Base-by-base conservation (phyloP, 2,329 filamentous ascomycete genomes). In the Waltergamsia citrina region DNA sequence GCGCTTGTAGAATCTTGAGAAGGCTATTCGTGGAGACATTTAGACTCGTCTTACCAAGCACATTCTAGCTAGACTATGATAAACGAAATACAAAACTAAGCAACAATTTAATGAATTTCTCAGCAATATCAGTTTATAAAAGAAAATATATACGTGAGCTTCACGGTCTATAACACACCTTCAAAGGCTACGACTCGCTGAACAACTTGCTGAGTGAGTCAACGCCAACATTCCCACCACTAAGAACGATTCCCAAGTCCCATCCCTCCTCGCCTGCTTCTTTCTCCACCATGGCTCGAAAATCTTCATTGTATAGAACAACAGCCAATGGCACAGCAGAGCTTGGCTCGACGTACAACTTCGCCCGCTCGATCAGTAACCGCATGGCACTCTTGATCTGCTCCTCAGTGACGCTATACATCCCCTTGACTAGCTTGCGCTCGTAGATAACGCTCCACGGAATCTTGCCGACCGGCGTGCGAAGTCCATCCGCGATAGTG, bases 321-420 rank as follows among this genome's bases (percentile, higher is more conserved):
- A 81, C 78, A 1, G 85, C 85, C 39, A 93, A 52, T 2, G 75
- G 74, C 8, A 92, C 84, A 2, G 78, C 83, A 1, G 81, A 72
- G 54, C 77, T 83, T 14, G 85, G 85, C 62, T 93, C 85, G 18
- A 93, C 72, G 22, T 90, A 73, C 23, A 88, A 60, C 69, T 93
- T 92, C 65, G 87, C 74, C 35, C 85, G 62, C 66, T 93, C 85
- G 41, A 85, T 58, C 20, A 88, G 76, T 43, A 93, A 52, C 36
- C 69, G 59, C 69, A 88, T 66, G 6, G 85, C 81, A 10, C 62
- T 65, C 49, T 70, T 71, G 52, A 94, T 92, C 62, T 90, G 71
- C 35, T 76, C 73, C 54, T 93, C 85, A 2, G 63, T 72, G 1
- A 87, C 85, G 20, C 69, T 67, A 54, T 72, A 71, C 42, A 90